These are phyloP conservation scores for Zygoascus meyerae DNA, from an alignment of 1,139 yeast genomes.

Conservation along the genomic window DNA sequence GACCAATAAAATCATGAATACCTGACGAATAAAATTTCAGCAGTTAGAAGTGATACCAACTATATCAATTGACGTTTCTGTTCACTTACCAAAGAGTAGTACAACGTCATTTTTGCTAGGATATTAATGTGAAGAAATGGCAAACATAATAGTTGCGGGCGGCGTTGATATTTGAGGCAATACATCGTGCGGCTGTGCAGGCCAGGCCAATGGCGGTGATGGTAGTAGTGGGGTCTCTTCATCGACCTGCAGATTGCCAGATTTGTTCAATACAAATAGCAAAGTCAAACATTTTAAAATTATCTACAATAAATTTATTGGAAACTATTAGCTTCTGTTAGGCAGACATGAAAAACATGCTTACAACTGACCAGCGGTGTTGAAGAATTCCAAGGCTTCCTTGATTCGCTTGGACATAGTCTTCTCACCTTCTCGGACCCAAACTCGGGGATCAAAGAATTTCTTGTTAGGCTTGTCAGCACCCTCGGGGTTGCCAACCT, in stretches of 20 bases:
- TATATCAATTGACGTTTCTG: background rate
- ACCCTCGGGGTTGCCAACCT: conserved; percentile 99
- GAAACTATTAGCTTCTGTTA: background rate
- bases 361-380: conserved; percentile 32
- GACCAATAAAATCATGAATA: conserved; percentile 64
- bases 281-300: background rate
- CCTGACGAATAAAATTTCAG: conserved; percentile 26
- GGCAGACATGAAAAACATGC: background rate
- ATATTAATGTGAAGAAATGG: background rate
- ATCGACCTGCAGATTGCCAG: too few relatives aligned
- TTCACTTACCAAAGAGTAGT: conserved; percentile 52
- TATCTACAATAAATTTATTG: background rate
- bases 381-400: conserved; percentile 83
- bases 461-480: conserved; percentile 95
- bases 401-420: conserved; percentile 85
- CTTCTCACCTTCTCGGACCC: conserved; percentile 99
- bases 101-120: conserved; percentile 54
- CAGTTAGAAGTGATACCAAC: background rate
- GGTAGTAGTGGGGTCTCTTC: background rate
- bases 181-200: conserved; percentile 1
- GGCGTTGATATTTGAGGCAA: background rate
- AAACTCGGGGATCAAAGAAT: conserved; percentile 99
- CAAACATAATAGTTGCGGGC: background rate
- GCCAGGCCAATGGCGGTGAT: background rate
- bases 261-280: background rate